phyloP scores from a whole-genome alignment of 2,329 filamentous ascomycete species.

The Stylonectria norvegica region DNA sequence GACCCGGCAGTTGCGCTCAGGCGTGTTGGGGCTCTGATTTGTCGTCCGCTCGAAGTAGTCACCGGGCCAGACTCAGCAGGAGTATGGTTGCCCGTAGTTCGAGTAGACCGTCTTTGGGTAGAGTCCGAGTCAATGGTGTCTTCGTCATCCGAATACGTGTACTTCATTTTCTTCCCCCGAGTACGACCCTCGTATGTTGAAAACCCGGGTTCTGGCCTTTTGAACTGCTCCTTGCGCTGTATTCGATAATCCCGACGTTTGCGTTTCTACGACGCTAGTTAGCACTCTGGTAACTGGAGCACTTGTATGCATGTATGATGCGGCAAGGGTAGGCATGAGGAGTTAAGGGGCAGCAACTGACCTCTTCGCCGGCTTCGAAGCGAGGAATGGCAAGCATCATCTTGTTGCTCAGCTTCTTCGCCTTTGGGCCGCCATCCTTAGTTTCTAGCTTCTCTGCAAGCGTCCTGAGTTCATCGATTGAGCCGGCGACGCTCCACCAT shows the following conservation, averaged over 20 bases:
- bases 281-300: conserved; percentile 8
- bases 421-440: conserved; percentile 76
- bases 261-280: conserved; percentile 64
- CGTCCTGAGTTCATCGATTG: conserved; percentile 77
- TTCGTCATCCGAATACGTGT: conserved; percentile 91
- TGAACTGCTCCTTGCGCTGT: conserved; percentile 80
- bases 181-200: conserved; percentile 96
- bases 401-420: conserved; percentile 71
- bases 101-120: conserved; percentile 63
- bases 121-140: conserved; percentile 67
- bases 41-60: conserved; percentile 82
- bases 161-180: conserved; percentile 91
- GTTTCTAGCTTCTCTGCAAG: conserved; percentile 73
- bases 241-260: conserved; percentile 88
- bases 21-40: conserved; percentile 68
- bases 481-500: conserved; percentile 91
- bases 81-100: conserved; percentile 71
- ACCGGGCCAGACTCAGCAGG: conserved; percentile 63
- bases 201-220: conserved; percentile 81
- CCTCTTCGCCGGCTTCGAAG: conserved; percentile 91
- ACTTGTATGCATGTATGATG: not conserved
- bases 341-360: conserved; percentile 39
- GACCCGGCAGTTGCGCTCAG: conserved; percentile 59
- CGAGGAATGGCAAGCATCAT: conserved; percentile 78
- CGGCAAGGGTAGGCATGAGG: too few relatives aligned